These are phyloP conservation scores for Pseudoturritis turrita DNA, from an alignment of 345 rosid species.

Conservation along the genomic window DNA sequence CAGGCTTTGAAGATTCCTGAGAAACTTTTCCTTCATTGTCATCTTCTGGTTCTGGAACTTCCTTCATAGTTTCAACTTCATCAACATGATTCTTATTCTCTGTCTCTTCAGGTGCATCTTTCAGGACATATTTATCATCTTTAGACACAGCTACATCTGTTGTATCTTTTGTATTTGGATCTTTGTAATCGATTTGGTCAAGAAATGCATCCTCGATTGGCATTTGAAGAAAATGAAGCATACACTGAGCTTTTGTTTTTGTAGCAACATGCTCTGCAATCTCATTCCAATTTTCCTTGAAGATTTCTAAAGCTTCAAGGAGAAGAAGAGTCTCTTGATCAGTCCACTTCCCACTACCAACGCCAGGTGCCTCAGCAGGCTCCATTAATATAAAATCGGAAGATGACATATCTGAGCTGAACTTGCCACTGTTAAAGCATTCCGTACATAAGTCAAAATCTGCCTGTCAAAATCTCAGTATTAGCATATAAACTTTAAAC, in stretches of 20 bases:
- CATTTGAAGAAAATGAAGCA: conserved; percentile 97
- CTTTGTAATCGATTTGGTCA: conserved; percentile 42
- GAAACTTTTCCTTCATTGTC: conserved; percentile 38
- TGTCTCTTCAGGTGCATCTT: conserved; percentile 52
- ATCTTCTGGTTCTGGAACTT: conserved; percentile 55
- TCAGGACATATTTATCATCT: conserved; percentile 37
- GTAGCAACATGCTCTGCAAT: conserved; percentile 99
- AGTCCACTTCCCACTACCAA: conserved; percentile 90
- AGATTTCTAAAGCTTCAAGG: conserved; percentile 95
- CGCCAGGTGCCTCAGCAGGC: conserved; percentile 81
- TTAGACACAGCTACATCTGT: conserved; percentile 32
- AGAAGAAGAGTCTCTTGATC: conserved; percentile 99
- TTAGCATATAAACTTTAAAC: conserved; percentile 13
- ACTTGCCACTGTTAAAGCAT: conserved; percentile 84
- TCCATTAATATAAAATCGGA: conserved; percentile 98
- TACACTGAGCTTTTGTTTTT: conserved; percentile 94
- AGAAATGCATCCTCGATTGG: conserved; percentile 88
- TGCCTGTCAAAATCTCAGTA: conserved; percentile 64
- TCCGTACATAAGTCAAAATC: conserved; percentile 98
- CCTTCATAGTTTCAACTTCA: conserved; percentile 48
- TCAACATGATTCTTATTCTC: conserved; percentile 47
- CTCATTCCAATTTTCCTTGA: conserved; percentile 94
- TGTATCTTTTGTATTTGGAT: conserved; percentile 45
- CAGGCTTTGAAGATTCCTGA: conserved; percentile 42
- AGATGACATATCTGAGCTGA: conserved; percentile 83